These are phyloP conservation scores for Musa itinerans DNA, from an alignment of 176 grass and related monocot species.

Conservation along the genomic window DNA sequence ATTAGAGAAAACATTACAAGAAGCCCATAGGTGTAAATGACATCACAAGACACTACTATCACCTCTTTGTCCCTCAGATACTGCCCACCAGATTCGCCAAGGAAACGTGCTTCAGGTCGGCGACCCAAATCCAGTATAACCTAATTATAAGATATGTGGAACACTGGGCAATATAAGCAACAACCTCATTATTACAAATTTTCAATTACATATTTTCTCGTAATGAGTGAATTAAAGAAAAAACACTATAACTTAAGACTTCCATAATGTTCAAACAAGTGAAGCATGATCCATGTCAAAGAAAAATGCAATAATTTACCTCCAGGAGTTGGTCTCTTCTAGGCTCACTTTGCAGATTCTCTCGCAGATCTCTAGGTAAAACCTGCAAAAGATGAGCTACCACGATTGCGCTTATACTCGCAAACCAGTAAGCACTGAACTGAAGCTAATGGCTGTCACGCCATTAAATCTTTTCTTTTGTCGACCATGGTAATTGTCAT, in stretches of 20 bases:
- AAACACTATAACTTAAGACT: background rate
- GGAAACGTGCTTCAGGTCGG: constrained; percentile 87
- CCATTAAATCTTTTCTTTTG: background rate
- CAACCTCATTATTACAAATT: background rate
- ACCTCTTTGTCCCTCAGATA: constrained; percentile 87
- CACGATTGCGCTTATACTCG: background rate
- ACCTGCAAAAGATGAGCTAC: constrained; percentile 41
- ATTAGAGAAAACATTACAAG: background rate
- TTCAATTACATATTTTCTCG: background rate
- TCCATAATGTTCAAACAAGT: background rate
- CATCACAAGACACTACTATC: constrained; percentile 6
- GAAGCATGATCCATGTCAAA: background rate
- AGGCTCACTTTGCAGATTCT: constrained; percentile 76
- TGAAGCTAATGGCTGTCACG: background rate
- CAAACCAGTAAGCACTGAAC: background rate
- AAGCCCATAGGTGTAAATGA: background rate
- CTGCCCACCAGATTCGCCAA: constrained; percentile 67
- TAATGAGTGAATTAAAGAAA: background rate
- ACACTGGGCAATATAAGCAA: background rate
- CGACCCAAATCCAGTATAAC: constrained; percentile 91
- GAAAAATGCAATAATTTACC: constrained; percentile 26
- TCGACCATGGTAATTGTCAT: background rate
- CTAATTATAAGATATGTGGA: constrained; percentile 28
- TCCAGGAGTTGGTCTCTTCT: constrained; percentile 76
- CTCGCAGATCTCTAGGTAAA: constrained; percentile 67